Evolutionary conservation across 2,329 filamentous ascomycete genomes (phyloP).

Genomic region (Calonectria pseudoreteaudii): DNA sequence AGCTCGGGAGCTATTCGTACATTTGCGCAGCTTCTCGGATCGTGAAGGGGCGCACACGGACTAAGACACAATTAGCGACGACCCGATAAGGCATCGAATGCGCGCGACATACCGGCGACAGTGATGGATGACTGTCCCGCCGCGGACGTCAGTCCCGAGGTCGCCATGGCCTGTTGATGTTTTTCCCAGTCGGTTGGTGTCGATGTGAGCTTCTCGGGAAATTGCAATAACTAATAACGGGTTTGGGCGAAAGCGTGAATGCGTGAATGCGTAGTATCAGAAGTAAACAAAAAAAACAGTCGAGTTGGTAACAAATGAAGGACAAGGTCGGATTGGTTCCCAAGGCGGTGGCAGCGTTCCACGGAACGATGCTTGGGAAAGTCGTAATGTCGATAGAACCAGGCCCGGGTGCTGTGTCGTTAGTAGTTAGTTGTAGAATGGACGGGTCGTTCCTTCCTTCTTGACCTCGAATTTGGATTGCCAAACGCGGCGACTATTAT

Average conservation of each 20-base stretch:
- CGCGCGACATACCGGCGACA: slow-evolving; percentile 62
- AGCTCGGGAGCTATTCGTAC: slow-evolving; percentile 52
- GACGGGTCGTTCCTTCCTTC: not conserved
- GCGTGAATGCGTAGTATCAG: slow-evolving; percentile 20
- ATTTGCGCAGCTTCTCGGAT: slow-evolving; percentile 97
- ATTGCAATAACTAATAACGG: not conserved
- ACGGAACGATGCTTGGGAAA: slow-evolving; percentile 33
- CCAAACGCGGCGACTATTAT: slow-evolving; percentile 26
- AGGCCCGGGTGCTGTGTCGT: slow-evolving; percentile 22
- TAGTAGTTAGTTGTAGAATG: slow-evolving; percentile 25
- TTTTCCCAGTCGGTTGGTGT: not conserved
- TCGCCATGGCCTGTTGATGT: slow-evolving; percentile 38
- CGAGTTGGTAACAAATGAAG: slow-evolving; percentile 11
- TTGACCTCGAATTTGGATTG: slow-evolving; percentile 23
- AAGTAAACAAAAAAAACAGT: slow-evolving; percentile 7
- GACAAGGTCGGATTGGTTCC: slow-evolving; percentile 22
- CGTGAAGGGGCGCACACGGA: slow-evolving; percentile 78
- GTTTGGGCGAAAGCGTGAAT: slow-evolving; percentile 4
- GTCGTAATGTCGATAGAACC: not conserved
- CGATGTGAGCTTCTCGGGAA: slow-evolving; percentile 7
- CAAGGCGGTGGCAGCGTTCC: slow-evolving; percentile 26
- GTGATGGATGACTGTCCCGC: slow-evolving; percentile 65
- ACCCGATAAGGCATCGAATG: not conserved
- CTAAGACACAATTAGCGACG: slow-evolving; percentile 54
- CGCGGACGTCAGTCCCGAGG: slow-evolving; percentile 58